Conservation (phyloP, 805 yeast genomes). For the Monosporozyma siamensis region DNA sequence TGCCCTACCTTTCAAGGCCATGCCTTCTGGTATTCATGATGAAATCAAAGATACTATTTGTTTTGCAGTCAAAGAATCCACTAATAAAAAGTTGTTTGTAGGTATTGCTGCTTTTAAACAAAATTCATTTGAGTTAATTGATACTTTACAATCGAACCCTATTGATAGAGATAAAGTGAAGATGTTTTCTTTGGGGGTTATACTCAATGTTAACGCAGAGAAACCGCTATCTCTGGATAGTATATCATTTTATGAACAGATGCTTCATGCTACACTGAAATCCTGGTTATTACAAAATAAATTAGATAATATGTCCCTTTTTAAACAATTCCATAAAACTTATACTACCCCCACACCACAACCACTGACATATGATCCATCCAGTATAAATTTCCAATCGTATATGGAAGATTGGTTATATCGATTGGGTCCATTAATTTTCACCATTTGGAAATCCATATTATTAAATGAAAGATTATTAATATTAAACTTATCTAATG, state of each 20-base stretch:
- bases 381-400: conserved; percentile 4
- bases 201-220: conserved; percentile 24
- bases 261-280: background rate
- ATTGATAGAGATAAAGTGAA: conserved; percentile 38
- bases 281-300: background rate
- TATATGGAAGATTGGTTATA: conserved; percentile 14
- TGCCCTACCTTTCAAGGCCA: conserved; percentile 47
- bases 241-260: background rate
- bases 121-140: conserved; percentile 28
- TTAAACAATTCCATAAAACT: background rate
- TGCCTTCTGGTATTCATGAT: conserved; percentile 62
- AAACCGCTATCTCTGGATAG: too few relatives aligned
- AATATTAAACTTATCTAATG: conserved; percentile 21
- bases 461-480: conserved; percentile 22
- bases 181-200: conserved; percentile 57
- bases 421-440: conserved; percentile 27
- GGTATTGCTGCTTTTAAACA: conserved; percentile 48
- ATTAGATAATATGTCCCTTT: background rate
- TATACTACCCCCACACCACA: too few relatives aligned
- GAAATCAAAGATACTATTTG: conserved; percentile 42
- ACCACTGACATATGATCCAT: too few relatives aligned
- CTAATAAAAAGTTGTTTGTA: conserved; percentile 20
- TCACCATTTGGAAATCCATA: conserved; percentile 28
- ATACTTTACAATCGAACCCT: conserved; percentile 9
- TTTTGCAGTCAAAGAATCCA: conserved; percentile 33